Base-by-base conservation (phyloP, 2,329 filamentous ascomycete genomes). In the Helotiales sp. region DNA sequence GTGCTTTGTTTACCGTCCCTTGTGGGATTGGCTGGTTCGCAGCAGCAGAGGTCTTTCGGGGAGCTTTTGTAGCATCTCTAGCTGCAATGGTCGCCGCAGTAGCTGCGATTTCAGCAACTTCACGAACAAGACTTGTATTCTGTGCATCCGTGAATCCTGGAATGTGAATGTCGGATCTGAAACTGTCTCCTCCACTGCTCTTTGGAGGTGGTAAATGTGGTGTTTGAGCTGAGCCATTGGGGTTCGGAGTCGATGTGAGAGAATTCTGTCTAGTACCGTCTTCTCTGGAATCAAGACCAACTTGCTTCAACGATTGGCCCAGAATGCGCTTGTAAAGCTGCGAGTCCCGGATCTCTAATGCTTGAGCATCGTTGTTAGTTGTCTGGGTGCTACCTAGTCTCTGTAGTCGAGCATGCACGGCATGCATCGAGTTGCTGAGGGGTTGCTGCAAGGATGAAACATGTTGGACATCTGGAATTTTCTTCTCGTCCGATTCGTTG, bases 321-420 rank as follows among this genome's bases (percentile, higher is more conserved):
- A 98, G 79, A 61, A 98, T 96, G 56, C 92, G 88, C 74, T 95
- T 96, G 76, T 98, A 98, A 25, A 98, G 78, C 64, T 92, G 87
- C 38, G 91, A 91, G 56, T 96, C 91, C 46, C 92, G 87, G 62
- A 98, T 90, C 62, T 96, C 90, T 19, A 81, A 65, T 48, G 61
- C 65, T 47, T 63, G 65, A 19, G 62, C 51, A 42, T 70, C 66
- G 15, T 42, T 58, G 4, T 59, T 57, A 44, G 51, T 62, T 47
- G 57, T 62, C 29, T 62, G 62, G 22, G 61, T 63, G 42, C 61
- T 63, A n/a, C 60, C 61, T 9, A 66, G 68, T 57, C 64, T 63
- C 46, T 67, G 67, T 5, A 67, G 48, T 34, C 67, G 66, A 24
- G 36, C 52, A 54, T 68, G 66, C 31, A 63, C 55, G 17, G 31